Conservation (phyloP, 257 asterid species). For the Plectranthus barbatus region DNA sequence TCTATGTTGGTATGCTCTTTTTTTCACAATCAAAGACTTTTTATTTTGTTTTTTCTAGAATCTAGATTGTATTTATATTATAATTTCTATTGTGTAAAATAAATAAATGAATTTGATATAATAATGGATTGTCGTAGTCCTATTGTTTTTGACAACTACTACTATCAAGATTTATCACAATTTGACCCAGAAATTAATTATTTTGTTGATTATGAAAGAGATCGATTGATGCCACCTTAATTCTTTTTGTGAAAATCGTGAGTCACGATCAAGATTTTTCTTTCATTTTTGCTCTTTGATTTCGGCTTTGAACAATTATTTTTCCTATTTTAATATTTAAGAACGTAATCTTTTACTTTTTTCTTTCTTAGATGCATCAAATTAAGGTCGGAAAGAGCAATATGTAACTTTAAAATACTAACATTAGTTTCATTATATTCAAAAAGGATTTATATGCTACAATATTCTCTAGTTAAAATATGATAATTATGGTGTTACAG, state of each 20-base stretch:
- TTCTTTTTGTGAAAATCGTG: background rate
- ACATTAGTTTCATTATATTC: too few species aligned
- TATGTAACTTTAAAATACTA: too few species aligned
- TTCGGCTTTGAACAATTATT: background rate
- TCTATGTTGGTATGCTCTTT: constrained; percentile 7
- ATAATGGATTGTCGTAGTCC: background rate
- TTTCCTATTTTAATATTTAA: background rate
- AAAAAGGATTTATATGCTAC: too few species aligned
- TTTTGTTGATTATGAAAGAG: background rate
- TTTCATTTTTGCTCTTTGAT: background rate
- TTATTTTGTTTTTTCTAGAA: too few species aligned
- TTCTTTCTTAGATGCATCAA: too few species aligned
- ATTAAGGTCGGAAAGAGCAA: too few species aligned
- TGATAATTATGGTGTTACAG: too few species aligned
- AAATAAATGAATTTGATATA: background rate
- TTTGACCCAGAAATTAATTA: background rate
- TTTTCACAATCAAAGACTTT: background rate
- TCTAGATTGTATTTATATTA: too few species aligned
- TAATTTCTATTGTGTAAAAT: background rate
- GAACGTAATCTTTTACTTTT: too few species aligned
- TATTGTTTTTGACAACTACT: background rate
- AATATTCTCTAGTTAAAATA: too few species aligned
- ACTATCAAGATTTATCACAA: background rate
- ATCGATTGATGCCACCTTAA: background rate
- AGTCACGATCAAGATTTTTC: background rate